Evolutionary conservation across 2,329 filamentous ascomycete species (phyloP), one percentile per base, ranked within the genome.

Genomic region (Talaromyces atroroseus): DNA sequence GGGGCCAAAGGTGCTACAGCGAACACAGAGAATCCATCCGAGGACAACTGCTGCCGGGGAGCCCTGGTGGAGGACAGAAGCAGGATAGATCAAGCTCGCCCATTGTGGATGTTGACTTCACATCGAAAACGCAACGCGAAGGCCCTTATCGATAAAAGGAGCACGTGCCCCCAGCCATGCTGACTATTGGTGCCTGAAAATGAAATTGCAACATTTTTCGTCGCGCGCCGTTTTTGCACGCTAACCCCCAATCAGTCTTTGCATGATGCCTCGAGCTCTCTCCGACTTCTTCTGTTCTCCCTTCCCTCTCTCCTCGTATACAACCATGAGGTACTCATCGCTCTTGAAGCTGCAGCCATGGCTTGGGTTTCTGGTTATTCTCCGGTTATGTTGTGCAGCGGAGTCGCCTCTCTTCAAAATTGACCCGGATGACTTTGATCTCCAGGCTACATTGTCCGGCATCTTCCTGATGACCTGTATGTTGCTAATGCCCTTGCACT

Each of bases 391-490:
- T 21, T 34, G 21, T 12, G 49, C 42, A 18, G 34, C 18, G 29
- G n/a, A 2, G 16, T 21, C 16, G 21, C 34, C 18, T 3, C 42
- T 36, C 26, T 5, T 29, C 12, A 26, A 18, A 24, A 46, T 52
- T 42, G 54, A 53, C 34, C 29, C 40, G 1, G 12, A 52, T 21
- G 49, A 21, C 2, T 57, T 57, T 26, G 49, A 42, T 29, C 8
- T 42, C 26, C 49, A 49, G 23, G 42, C 49, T 48, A 6, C 14
- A 20, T n/a, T 46, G 48, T 44, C 32, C 18, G 54, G 48, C 12
- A 36, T 52, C 32, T 57, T 57, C 24, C 32, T 57, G 14, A 29
- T 57, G 32, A 26, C 42, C 7, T 57, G 54, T 57, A 52, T 12
- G 54, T 48, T 34, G 11, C 3, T n/a, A 23, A 20, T n/a, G 10